These are phyloP conservation scores for Tinospora cordifolia DNA, from an alignment of 164 flowering plant species.

Conservation along the genomic window DNA sequence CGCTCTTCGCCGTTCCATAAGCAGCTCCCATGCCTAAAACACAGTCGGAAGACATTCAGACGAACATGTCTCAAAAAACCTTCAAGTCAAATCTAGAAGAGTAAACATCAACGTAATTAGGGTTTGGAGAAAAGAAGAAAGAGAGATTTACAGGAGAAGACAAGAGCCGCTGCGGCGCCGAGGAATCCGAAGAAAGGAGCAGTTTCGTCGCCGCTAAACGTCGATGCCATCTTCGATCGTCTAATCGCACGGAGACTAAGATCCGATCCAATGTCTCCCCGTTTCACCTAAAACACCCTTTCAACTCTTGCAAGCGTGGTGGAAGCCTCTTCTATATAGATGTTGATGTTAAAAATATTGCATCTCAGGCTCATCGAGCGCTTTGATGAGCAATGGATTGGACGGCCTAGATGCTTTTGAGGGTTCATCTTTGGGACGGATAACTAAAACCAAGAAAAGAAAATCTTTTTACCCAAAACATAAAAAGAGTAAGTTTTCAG, in stretches of 20 bases:
- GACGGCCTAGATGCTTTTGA: too few relatives aligned
- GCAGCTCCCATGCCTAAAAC: slow-evolving; percentile 89
- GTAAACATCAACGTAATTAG: background rate
- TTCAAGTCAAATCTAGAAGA: background rate
- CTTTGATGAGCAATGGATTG: too few relatives aligned
- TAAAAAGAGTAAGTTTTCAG: too few relatives aligned
- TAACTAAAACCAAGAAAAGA: too few relatives aligned
- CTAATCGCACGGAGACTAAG: slow-evolving; percentile 6
- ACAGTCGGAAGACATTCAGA: background rate
- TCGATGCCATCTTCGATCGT: slow-evolving; percentile 29
- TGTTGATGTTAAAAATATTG: too few relatives aligned
- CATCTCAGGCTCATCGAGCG: too few relatives aligned
- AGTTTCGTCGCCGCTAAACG: slow-evolving; percentile 73
- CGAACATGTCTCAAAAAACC: slow-evolving; percentile 9
- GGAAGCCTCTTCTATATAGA: too few relatives aligned
- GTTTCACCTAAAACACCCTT: background rate
- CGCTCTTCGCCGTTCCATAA: slow-evolving; percentile 85
- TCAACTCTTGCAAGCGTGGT: too few relatives aligned
- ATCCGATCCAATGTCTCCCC: slow-evolving; percentile 18
- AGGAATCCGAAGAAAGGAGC: slow-evolving; percentile 87
- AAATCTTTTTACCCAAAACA: too few relatives aligned
- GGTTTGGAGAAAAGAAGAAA: background rate
- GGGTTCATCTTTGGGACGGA: too few relatives aligned
- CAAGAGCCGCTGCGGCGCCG: slow-evolving; percentile 80
- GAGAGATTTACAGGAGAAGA: slow-evolving; percentile 56